These are phyloP conservation scores for Sphenostylis stenocarpa DNA, from an alignment of 306 rosid species.

Conservation along the genomic window DNA sequence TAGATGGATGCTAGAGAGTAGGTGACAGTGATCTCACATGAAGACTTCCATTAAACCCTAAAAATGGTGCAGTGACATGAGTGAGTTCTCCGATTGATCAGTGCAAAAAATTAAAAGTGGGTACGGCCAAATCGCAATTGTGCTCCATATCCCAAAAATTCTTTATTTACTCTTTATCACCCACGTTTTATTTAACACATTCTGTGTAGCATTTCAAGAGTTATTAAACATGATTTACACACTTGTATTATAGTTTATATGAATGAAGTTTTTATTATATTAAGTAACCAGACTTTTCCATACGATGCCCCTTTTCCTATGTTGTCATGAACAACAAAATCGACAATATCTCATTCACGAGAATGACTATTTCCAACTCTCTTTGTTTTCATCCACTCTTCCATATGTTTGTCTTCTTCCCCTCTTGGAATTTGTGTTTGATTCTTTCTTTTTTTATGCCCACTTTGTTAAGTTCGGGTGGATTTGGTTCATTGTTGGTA, in stretches of 20 bases:
- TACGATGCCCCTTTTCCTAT: not conserved
- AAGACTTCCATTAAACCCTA: slow-evolving; percentile 30
- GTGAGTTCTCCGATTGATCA: slow-evolving; percentile 26
- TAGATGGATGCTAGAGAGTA: slow-evolving; percentile 35
- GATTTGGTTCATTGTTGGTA: slow-evolving; percentile 43
- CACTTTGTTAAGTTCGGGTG: slow-evolving; percentile 29
- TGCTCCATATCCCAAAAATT: not conserved
- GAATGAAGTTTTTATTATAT: not conserved
- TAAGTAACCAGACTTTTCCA: slow-evolving; percentile 7
- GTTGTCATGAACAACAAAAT: slow-evolving; percentile 51
- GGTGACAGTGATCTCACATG: slow-evolving; percentile 68
- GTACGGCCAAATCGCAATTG: slow-evolving; percentile 12
- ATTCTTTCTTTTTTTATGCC: slow-evolving; percentile 30
- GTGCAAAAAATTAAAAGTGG: slow-evolving; percentile 23
- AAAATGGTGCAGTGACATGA: slow-evolving; percentile 14
- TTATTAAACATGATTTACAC: not conserved
- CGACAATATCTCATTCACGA: slow-evolving; percentile 71
- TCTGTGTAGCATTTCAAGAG: not conserved
- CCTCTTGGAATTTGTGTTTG: slow-evolving; percentile 77
- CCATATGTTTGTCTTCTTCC: slow-evolving; percentile 73
- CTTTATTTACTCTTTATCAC: not conserved
- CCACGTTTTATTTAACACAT: not conserved
- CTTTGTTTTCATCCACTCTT: slow-evolving; percentile 62
- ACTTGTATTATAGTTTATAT: not conserved
- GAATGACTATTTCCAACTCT: slow-evolving; percentile 69